These are phyloP conservation scores for Coprinopsis cinerea DNA, from an alignment of 768 basidiomycete genomes.

Conservation along the genomic window DNA sequence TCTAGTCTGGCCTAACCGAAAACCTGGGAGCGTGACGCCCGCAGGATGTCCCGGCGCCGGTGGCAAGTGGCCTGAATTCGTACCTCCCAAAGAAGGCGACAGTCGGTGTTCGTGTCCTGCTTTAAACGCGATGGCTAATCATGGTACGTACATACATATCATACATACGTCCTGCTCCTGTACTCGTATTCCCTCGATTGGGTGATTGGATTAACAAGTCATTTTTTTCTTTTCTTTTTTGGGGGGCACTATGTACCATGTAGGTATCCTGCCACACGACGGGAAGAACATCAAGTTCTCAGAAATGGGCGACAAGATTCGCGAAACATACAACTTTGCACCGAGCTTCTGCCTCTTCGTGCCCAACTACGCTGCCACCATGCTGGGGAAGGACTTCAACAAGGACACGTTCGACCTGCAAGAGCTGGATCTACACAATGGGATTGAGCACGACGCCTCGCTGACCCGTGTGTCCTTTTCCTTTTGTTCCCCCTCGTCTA, in stretches of 20 bases:
- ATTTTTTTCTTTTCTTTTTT: too few relatives aligned
- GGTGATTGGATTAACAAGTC: too few relatives aligned
- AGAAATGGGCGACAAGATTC: conserved; percentile 37
- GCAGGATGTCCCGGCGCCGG: conserved; percentile 49
- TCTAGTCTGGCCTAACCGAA: conserved; percentile 41
- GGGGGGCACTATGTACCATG: too few relatives aligned
- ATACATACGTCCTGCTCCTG: neutral
- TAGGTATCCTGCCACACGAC: conserved; percentile 60
- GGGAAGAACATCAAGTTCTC: conserved; percentile 66
- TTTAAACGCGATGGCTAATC: conserved; percentile 78
- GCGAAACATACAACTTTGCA: conserved; percentile 62
- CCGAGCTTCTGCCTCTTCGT: conserved; percentile 64
- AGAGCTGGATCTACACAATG: conserved; percentile 69
- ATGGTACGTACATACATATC: conserved; percentile 43
- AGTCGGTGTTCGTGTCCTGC: conserved; percentile 72
- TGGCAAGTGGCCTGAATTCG: conserved; percentile 66
- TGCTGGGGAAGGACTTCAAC: conserved; percentile 51
- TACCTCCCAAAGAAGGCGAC: conserved; percentile 52
- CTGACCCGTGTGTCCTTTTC: conserved; percentile 43
- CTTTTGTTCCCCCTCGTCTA: neutral
- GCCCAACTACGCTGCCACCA: conserved; percentile 50
- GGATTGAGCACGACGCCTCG: conserved; percentile 68
- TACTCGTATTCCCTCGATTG: too few relatives aligned
- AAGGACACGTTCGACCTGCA: conserved; percentile 59
- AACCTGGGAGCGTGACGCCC: conserved; percentile 50